These are phyloP conservation scores for Suhomyces maxii DNA, from an alignment of 1,139 yeast species.

Conservation along the genomic window DNA sequence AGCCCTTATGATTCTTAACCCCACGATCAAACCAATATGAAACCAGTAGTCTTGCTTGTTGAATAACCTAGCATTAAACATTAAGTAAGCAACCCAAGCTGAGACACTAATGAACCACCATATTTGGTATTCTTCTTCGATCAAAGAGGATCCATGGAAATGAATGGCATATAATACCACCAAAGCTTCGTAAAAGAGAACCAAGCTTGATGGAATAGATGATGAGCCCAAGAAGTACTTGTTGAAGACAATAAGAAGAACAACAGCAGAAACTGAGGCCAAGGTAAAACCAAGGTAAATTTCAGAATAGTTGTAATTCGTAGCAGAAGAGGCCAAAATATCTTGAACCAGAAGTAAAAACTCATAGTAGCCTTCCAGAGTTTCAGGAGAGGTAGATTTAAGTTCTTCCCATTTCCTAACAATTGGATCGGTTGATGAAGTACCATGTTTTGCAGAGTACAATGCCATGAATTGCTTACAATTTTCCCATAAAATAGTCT, in stretches of 20 bases:
- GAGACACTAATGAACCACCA: conserved; percentile 82
- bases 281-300: conserved; percentile 49
- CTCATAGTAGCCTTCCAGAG: conserved; percentile 24
- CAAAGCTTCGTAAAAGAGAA: conserved; percentile 26
- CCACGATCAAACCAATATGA: conserved; percentile 30
- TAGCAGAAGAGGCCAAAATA: conserved; percentile 62
- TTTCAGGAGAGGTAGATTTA: not conserved
- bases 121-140: conserved; percentile 95
- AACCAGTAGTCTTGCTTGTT: conserved; percentile 1
- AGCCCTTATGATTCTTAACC: conserved; percentile 66
- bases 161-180: conserved; percentile 52
- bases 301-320: conserved; percentile 63
- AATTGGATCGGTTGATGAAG: conserved; percentile 9
- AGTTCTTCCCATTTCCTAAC: conserved; percentile 14
- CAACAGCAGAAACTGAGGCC: conserved; percentile 24
- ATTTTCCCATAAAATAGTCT: conserved; percentile 54
- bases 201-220: conserved; percentile 16
- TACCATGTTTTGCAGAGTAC: conserved; percentile 27
- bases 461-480: conserved; percentile 56
- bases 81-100: conserved; percentile 15
- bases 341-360: conserved; percentile 55
- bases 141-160: conserved; percentile 85
- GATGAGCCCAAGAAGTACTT: conserved; percentile 17
- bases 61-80: conserved; percentile 8
- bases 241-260: conserved; percentile 20